Evolutionary conservation across 2,329 filamentous ascomycete species (phyloP).

Genomic region (Talaromyces sp.): DNA sequence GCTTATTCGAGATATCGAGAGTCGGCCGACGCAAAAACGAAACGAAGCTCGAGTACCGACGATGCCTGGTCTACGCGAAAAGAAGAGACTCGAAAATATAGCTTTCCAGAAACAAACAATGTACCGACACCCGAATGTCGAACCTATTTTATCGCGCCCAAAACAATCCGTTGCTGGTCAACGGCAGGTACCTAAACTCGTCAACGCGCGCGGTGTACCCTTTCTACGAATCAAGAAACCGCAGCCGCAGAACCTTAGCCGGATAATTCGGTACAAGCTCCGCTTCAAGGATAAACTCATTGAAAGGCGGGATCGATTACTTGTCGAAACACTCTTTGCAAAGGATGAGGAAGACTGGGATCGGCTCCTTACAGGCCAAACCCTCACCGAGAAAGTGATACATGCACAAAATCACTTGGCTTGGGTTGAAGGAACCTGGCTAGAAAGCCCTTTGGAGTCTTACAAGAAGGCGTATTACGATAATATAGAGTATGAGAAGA

Average conservation of each 20-base stretch:
- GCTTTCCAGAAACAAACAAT: slow-evolving; percentile 29
- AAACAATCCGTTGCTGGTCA: slow-evolving; percentile 32
- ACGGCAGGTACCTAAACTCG: slow-evolving; percentile 39
- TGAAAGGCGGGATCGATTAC: slow-evolving; percentile 30
- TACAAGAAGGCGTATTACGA: slow-evolving; percentile 24
- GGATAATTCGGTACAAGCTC: slow-evolving; percentile 36
- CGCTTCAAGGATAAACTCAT: slow-evolving; percentile 34
- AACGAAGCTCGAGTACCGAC: slow-evolving; percentile 14
- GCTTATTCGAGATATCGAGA: slow-evolving; percentile 27
- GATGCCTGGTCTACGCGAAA: slow-evolving; percentile 25
- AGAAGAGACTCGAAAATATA: slow-evolving; percentile 25
- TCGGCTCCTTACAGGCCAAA: slow-evolving; percentile 24
- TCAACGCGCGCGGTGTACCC: slow-evolving; percentile 42
- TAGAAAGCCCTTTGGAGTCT: slow-evolving; percentile 20
- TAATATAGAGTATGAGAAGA: slow-evolving; percentile 24
- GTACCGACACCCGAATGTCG: slow-evolving; percentile 31
- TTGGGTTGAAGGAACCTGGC: slow-evolving; percentile 25
- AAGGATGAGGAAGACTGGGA: slow-evolving; percentile 44
- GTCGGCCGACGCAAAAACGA: slow-evolving; percentile 20
- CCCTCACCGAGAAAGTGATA: neutral
- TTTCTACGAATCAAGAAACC: slow-evolving; percentile 46
- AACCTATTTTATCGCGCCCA: slow-evolving; percentile 36
- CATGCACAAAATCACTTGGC: neutral
- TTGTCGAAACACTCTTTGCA: slow-evolving; percentile 31
- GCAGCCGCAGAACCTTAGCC: slow-evolving; percentile 39